Evolutionary conservation across 441 rosid genomes (phyloP), one percentile per base, ranked within the genome.

Genomic region (Syzygium syzygioides): DNA sequence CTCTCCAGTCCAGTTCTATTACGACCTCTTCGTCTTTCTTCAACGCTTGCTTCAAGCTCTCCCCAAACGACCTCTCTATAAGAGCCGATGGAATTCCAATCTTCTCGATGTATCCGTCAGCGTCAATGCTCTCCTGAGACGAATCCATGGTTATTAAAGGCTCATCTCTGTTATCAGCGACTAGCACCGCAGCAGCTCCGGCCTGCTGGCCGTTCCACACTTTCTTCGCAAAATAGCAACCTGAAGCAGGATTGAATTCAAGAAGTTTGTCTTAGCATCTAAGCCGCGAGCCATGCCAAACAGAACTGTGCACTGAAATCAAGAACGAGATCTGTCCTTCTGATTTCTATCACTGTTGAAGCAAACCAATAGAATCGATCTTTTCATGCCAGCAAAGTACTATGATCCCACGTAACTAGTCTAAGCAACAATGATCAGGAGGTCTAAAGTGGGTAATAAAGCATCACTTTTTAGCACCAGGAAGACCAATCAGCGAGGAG

Each of bases 131-230:
- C 34, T 93, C 96, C 55, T 92, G 91, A 0, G 99, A 99, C 76
- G 98, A 95, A 89, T 96, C 99, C 99, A 97, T 97, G 14, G 99
- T 98, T 88, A 98, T 92, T 68, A 96, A 93, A 88, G 97, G 95
- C 92, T 98, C 99, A 17, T 95, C 96, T 8, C 85, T 32, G 85
- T 32, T 91, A 88, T 98, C 99, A 34, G 97, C 96, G 86, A 98
- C 94, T 34, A 98, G 88, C 48, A 98, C 96, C 13, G 99, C 99
- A 7, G 99, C 96, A 28, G 95, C 99, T 83, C 99, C 99, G 2
- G 97, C 97, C 86, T 94, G 90, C 90, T 98, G 97, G 76, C 93
- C 99, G 55, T 98, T 92, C 99, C 98, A 98, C 90, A 89, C 98
- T 92, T 96, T 98, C 91, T 95, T 85, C 37, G 98, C 98, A 52